Base-by-base conservation (phyloP, 768 basidiomycete genomes). In the Cystofilobasidium macerans region DNA sequence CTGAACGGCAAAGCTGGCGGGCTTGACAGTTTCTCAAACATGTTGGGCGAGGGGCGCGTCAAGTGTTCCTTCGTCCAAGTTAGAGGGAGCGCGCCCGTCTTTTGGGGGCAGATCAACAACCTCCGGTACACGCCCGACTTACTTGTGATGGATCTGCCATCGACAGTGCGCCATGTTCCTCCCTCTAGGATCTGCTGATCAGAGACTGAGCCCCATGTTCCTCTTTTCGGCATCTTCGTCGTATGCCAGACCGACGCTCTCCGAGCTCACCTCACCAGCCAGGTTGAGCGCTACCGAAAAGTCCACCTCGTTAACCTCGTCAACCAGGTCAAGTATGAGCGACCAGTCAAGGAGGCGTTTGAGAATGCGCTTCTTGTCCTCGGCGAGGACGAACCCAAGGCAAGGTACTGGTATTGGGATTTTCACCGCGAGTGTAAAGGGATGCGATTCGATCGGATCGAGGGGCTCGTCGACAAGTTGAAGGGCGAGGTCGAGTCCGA, bases 21-120 rank as follows among this genome's bases (percentile, higher is more conserved):
- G 40, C 73, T 0, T 45, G 71, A 38, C 42, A 38, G 9, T 18
- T 16, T 3, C n/a, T 5, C 48, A n/a, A 38, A 14, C 26, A 30
- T 22, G 30, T 7, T 7, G 14, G 76, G 76, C 13, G 72, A 75
- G 51, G 79, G 79, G 11, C 72, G 74, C 33, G 75, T 78, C 45
- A 65, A 74, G 64, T 73, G 92, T 70, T 89, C 89, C 75, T 97
- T 88, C 75, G 88, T 92, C 9, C 95, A 99, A 77, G 91, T 86
- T 63, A 81, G 95, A 69, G 95, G 95, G 14, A 94, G 91, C 71
- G 84, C 91, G 7, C 95, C 95, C 0, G 75, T 98, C 24, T 98
- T 87, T 74, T 99, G 95, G 94, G 88, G 89, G 0, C 94, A 99
- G 76, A 79, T 99, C 73, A 98, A 90, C 76, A 98, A 88, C 48